A percentile compares a stretch with the other conserved stretches of the same genome.
phyloP scores from a whole-genome alignment of 2,329 filamentous ascomycete genomes.

The Hypoxylon sp. region DNA sequence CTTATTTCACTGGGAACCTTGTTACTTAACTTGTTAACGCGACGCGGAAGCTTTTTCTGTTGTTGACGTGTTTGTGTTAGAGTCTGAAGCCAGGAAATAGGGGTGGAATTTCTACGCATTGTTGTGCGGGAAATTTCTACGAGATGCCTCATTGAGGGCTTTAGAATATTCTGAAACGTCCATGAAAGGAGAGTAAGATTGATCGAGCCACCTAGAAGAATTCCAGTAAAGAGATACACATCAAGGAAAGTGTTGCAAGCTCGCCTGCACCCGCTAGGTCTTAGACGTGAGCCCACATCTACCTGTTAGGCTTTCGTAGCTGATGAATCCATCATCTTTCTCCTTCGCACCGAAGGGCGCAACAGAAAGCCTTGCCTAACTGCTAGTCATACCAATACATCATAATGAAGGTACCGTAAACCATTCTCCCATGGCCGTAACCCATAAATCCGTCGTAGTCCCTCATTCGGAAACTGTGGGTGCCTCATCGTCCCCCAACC shows the following conservation, averaged over 20 bases:
- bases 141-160: not conserved
- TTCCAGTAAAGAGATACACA: not conserved
- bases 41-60: not conserved
- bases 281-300: too few species aligned
- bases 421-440: not conserved
- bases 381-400: not conserved
- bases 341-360: too few species aligned
- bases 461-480: not conserved
- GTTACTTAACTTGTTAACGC: not conserved
- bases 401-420: not conserved
- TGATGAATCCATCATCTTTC: too few species aligned
- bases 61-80: not conserved
- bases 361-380: not conserved
- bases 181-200: not conserved
- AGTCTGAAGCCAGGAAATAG: not conserved
- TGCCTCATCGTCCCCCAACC: not conserved
- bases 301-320: too few species aligned
- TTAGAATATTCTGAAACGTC: not conserved
- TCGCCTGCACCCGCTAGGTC: too few species aligned
- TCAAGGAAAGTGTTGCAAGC: not conserved
- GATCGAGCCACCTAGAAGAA: not conserved
- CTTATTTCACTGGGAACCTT: not conserved
- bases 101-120: constrained; percentile 7
- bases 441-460: not conserved
- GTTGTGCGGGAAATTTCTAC: too few species aligned